Base-by-base conservation (phyloP, 768 basidiomycete species). In the Omphalotus guepiniiformis region DNA sequence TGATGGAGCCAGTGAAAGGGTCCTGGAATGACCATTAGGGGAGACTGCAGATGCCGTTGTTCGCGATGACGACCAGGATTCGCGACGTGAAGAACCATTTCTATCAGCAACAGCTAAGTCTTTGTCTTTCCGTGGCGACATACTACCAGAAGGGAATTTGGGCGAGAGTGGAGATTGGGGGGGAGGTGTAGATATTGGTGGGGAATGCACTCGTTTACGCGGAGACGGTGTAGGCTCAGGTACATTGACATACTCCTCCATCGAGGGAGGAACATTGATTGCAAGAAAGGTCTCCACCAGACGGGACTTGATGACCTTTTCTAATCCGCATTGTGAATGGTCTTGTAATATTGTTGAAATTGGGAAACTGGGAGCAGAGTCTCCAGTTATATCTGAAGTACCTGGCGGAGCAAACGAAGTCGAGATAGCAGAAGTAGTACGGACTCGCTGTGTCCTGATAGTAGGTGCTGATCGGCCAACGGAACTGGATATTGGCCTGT, bases 281-380 rank as follows among this genome's bases (percentile, higher is more conserved):
- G 80, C 74, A 46, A 91, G 64, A 55, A 88, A 88, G 0, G 88
- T 88, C 63, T 90, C 86, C 19, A 91, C 82, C 25, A 92, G 68
- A 39, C 88, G 79, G 27, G 88, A 83, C 45, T 70, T 67, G 9
- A 92, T 73, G 12, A 89, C 76, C 55, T 74, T 83, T 68, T 91
- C 87, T 37, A 91, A 68, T 6, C 72, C 75, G 23, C 65, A 65
- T 58, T 91, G 88, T 3, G 87, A 85, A 50, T 84, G 74, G 55
- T 82, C 81, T 13, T 72, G 72, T 46, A 77, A 65, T 39, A 77
- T 61, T 11, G 63, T 53, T 29, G 58, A 18, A 28, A 19, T 4
- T 60, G 41, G 62, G 63, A 52, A 56, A 59, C 35, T 58, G 28
- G 53, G 39, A 19, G 47, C 26, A 36, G 47, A 39, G 30, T 42